These are phyloP conservation scores for Cladophialophora bantiana DNA, from an alignment of 2,329 filamentous ascomycete species.

Conservation along the genomic window DNA sequence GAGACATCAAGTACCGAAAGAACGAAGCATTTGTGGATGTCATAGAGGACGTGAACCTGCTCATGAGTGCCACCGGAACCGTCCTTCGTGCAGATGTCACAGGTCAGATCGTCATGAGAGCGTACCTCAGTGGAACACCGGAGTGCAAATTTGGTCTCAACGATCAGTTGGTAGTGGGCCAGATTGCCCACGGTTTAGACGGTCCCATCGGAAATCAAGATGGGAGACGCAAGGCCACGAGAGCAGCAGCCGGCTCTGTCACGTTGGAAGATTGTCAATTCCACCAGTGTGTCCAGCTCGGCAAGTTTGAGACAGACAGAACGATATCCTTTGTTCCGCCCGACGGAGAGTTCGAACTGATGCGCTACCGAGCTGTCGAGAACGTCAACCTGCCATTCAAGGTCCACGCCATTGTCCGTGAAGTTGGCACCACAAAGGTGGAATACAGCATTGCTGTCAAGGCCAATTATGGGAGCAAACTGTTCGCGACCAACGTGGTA, in stretches of 20 bases:
- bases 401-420: slow-evolving; percentile 97
- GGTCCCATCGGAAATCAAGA: slow-evolving; percentile 83
- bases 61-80: slow-evolving; percentile 97
- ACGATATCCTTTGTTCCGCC: slow-evolving; percentile 98
- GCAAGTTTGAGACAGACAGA: slow-evolving; percentile 93
- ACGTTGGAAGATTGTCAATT: slow-evolving; percentile 98
- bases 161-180: slow-evolving; percentile 89
- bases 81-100: slow-evolving; percentile 95
- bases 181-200: slow-evolving; percentile 71
- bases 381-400: slow-evolving; percentile 99
- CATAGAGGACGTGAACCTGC: slow-evolving; percentile 97
- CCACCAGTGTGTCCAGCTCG: slow-evolving; percentile 97
- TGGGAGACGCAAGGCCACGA: slow-evolving; percentile 76
- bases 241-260: slow-evolving; percentile 92
- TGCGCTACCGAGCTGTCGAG: slow-evolving; percentile 97
- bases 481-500: slow-evolving; percentile 96
- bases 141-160: slow-evolving; percentile 99
- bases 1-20: slow-evolving; percentile 98
- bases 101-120: slow-evolving; percentile 97
- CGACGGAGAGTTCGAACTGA: slow-evolving; percentile 97
- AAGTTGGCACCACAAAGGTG: slow-evolving; percentile 94
- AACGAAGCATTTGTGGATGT: slow-evolving; percentile 99
- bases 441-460: slow-evolving; percentile 98
- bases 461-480: slow-evolving; percentile 93
- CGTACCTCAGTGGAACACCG: slow-evolving; percentile 92